Evolutionary conservation across 2,329 filamentous ascomycete genomes (phyloP).

Genomic region (Lasiodiplodia sp.): DNA sequence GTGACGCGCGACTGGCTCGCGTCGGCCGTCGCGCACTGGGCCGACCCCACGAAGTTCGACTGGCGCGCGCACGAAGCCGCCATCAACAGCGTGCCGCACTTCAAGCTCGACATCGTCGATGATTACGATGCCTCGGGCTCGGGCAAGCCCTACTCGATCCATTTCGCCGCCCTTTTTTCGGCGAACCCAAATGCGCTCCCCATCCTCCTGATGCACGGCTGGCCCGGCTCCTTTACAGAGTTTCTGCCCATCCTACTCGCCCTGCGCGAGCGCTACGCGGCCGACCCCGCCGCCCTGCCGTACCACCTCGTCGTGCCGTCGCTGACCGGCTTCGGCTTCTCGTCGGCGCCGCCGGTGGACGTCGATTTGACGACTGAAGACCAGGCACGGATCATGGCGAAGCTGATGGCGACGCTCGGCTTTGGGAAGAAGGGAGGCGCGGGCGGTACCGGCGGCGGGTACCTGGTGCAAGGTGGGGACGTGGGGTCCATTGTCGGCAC

Average conservation of each 20-base stretch:
- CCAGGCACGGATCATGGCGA: conserved; percentile 55
- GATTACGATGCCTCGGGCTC: conserved; percentile 29
- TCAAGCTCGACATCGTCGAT: conserved; percentile 54
- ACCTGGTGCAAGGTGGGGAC: conserved; percentile 66
- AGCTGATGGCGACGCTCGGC: conserved; percentile 62
- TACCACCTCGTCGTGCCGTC: conserved; percentile 66
- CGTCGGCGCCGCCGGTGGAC: conserved; percentile 54
- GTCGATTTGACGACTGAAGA: conserved; percentile 53
- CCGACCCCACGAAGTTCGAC: background rate
- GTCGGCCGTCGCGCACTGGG: conserved; percentile 46
- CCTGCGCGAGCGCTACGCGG: conserved; percentile 56
- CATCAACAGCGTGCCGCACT: conserved; percentile 64
- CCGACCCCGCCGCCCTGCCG: conserved; percentile 57
- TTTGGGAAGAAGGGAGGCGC: conserved; percentile 51
- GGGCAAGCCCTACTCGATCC: conserved; percentile 51
- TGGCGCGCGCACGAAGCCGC: conserved; percentile 40
- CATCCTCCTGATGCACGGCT: conserved; percentile 63
- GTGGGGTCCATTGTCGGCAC: conserved; percentile 56
- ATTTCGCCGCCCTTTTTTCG: conserved; percentile 65
- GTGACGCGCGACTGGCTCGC: conserved; percentile 44
- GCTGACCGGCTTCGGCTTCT: conserved; percentile 63
- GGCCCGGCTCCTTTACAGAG: conserved; percentile 63
- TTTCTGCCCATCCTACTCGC: conserved; percentile 61
- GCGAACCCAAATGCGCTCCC: conserved; percentile 60
- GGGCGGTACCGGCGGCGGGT: conserved; percentile 46